A percentile compares a stretch with the other conserved stretches of the same genome.
phyloP scores from a whole-genome alignment of 306 rosid species.

The Prunus dulcis region DNA sequence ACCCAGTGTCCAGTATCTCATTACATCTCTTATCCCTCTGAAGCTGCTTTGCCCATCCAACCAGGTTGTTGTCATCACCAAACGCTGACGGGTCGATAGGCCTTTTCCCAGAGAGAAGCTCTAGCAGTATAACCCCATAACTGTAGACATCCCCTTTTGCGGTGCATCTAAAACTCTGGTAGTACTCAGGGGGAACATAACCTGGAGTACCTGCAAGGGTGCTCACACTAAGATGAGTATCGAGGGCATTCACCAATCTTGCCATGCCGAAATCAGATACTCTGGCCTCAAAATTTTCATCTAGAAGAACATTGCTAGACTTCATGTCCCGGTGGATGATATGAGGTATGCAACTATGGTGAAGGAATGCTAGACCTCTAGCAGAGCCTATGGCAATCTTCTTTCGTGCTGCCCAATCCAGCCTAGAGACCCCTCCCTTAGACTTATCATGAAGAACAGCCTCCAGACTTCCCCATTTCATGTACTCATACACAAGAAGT shows the following conservation, averaged over 20 bases:
- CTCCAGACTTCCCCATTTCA: conserved; percentile 83
- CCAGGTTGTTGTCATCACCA: conserved; percentile 78
- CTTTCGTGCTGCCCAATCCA: conserved; percentile 65
- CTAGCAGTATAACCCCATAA: conserved; percentile 69
- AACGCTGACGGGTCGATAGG: conserved; percentile 59
- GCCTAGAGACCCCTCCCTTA: conserved; percentile 40
- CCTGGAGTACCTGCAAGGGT: conserved; percentile 87
- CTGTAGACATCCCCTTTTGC: conserved; percentile 82
- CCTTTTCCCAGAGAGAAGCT: conserved; percentile 70
- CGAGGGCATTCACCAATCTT: conserved; percentile 70
- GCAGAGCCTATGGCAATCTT: conserved; percentile 78
- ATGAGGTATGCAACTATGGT: conserved; percentile 79
- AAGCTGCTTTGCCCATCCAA: conserved; percentile 82
- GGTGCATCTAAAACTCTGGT: conserved; percentile 81
- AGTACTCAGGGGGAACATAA: conserved; percentile 85
- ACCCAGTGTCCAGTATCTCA: conserved; percentile 57
- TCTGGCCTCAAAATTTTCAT: conserved; percentile 72
- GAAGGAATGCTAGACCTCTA: conserved; percentile 84
- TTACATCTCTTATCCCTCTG: conserved; percentile 44
- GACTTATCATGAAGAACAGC: conserved; percentile 59
- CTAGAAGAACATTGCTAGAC: conserved; percentile 82
- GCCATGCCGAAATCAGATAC: conserved; percentile 93
- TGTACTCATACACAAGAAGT: conserved; percentile 83
- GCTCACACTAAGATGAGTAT: conserved; percentile 81
- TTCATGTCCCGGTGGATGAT: conserved; percentile 86